Evolutionary conservation across 2,329 filamentous ascomycete genomes (phyloP).

Genomic region (Penicillium sp.): DNA sequence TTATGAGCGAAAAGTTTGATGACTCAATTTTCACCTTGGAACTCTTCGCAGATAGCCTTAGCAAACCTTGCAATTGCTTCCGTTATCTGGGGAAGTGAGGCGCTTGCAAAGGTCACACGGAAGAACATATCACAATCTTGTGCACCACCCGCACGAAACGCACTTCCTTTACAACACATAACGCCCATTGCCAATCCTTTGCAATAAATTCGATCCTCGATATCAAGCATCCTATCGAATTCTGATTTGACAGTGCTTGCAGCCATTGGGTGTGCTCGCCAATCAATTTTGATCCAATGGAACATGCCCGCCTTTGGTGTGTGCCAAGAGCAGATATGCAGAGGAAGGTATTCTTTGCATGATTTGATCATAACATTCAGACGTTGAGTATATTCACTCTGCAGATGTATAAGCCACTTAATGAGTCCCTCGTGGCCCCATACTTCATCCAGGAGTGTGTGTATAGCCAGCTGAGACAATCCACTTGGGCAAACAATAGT

Average conservation of each 20-base stretch:
- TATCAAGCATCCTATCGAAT: background rate
- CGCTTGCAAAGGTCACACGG: background rate
- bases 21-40: background rate
- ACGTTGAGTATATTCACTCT: conserved; percentile 49
- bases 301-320: conserved; percentile 67
- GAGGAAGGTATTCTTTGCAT: conserved; percentile 72
- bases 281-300: conserved; percentile 1
- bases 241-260: background rate
- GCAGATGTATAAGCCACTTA: conserved; percentile 80
- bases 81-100: background rate
- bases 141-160: background rate
- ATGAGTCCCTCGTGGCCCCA: conserved; percentile 88
- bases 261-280: background rate
- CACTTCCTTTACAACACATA: background rate
- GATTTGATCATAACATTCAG: conserved; percentile 53
- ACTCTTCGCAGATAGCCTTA: background rate
- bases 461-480: conserved; percentile 73
- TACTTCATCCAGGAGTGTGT: conserved; percentile 79
- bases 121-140: background rate
- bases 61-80: background rate
- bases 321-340: conserved; percentile 71
- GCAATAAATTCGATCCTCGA: background rate
- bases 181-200: background rate
- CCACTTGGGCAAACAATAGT: conserved; percentile 77
- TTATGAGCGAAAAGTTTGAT: too few relatives aligned